Base-by-base conservation (phyloP, 352 stramenopile species). In the Lagenidium giganteum region DNA sequence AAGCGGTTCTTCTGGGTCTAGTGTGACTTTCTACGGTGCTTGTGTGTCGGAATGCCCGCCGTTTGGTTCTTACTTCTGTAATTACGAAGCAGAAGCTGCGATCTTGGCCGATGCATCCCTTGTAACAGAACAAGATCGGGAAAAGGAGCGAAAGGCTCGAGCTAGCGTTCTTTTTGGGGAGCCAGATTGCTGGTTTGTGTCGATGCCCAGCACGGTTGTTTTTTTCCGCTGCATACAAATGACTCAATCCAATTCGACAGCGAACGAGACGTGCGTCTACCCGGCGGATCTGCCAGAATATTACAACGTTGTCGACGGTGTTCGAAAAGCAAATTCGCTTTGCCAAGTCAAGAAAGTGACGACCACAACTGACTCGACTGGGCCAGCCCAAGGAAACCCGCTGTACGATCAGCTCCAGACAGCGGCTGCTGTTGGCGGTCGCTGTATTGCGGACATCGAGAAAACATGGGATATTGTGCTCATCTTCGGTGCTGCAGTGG, bases 151-250 rank as follows among this genome's bases (percentile, higher is more conserved):
- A 8, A 63, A 84, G 29, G 47, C 37, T 0, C 67, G 70, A 25
- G 65, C 76, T 9, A 50, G 45, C 9, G 68, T 60, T 31, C 22
- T 79, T 6, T 30, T 86, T 11, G 52, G 61, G 4, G 55, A 54
- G 9, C 37, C 55, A 2, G 38, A 72, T 11, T 91, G 79, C 45
- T 91, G 79, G 76, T 58, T 87, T 18, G 76, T 91, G 16, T 55
- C 73, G 4, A 63, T 91, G 34, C 45, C 61, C 7, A 87, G 67
- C 30, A 50, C 87, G 9, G 61, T 65, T 29, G 74, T 89, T 4
- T 83, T 87, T 25, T 94, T 87, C 34, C 70, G 83, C 9, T 94
- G 80, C 47, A 74, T 94, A n/a, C 80, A 84, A 38, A 63, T 75
- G 37, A 73, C 69, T 0, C 46, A 84, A 20, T 57, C 64, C 21